phyloP scores from a whole-genome alignment of 164 flowering plant species.

The Tetracentron sinense region DNA sequence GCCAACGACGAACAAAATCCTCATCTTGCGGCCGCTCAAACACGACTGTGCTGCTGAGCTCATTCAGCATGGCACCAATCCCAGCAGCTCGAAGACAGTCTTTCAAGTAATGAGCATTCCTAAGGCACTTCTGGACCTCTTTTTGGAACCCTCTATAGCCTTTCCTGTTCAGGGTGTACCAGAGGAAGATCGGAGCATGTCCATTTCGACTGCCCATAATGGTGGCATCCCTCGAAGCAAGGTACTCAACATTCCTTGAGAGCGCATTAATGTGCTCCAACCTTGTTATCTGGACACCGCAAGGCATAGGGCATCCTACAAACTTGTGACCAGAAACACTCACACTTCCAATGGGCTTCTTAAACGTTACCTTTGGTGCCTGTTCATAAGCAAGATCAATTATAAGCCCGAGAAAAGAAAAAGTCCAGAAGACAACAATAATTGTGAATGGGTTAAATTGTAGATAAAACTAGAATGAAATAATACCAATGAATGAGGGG shows the following conservation, averaged over 20 bases:
- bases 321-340: slow-evolving; percentile 98
- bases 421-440: neutral
- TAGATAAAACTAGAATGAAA: too few relatives aligned
- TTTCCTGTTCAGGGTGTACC: slow-evolving; percentile 89
- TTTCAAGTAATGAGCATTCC: slow-evolving; percentile 88
- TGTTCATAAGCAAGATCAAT: slow-evolving; percentile 23
- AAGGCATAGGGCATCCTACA: slow-evolving; percentile 97
- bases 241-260: slow-evolving; percentile 88
- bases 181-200: slow-evolving; percentile 92
- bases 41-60: slow-evolving; percentile 95
- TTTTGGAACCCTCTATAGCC: slow-evolving; percentile 94
- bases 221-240: slow-evolving; percentile 96
- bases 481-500: too few relatives aligned
- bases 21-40: slow-evolving; percentile 85
- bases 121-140: slow-evolving; percentile 88
- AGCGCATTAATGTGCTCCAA: slow-evolving; percentile 80
- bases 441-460: too few relatives aligned
- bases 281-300: slow-evolving; percentile 92
- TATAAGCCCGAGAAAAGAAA: neutral
- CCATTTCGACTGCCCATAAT: slow-evolving; percentile 98
- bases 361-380: slow-evolving; percentile 93
- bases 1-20: slow-evolving; percentile 86
- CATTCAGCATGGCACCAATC: slow-evolving; percentile 89
- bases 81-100: slow-evolving; percentile 67
- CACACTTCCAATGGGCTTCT: slow-evolving; percentile 95